Conservation (phyloP, 169 alveolate species). For the Plasmodium billcollinsi region DNA sequence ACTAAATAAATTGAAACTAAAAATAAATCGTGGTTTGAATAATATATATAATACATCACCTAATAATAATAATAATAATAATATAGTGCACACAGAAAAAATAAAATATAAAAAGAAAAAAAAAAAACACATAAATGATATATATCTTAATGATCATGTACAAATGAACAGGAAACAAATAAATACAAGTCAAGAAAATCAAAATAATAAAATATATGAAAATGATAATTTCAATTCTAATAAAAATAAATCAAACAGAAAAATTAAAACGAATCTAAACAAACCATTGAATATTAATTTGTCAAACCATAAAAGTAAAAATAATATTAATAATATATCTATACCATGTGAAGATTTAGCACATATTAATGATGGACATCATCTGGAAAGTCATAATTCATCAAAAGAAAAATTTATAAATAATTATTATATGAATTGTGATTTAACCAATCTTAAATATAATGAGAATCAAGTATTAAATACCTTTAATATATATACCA, state of each 20-base stretch:
- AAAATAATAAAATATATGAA: too few relatives aligned
- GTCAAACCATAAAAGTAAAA: too few relatives aligned
- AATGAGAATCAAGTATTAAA: constrained; percentile 27
- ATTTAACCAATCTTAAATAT: constrained; percentile 48
- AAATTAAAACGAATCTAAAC: not conserved
- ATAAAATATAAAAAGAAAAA: not conserved
- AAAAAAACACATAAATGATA: not conserved
- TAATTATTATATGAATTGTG: constrained; percentile 7
- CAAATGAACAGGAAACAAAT: not conserved
- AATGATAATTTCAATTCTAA: too few relatives aligned
- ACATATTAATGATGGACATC: not conserved
- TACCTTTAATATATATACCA: constrained; percentile 47
- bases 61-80: not conserved
- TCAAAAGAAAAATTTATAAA: not conserved
- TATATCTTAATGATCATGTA: not conserved
- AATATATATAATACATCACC: not conserved
- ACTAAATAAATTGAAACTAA: constrained; percentile 27
- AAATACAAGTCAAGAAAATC: too few relatives aligned
- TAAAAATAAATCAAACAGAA: not conserved
- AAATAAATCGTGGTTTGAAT: constrained; percentile 7
- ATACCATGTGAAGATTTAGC: not conserved
- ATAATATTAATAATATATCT: too few relatives aligned
- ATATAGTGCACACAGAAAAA: not conserved
- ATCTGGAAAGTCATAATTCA: not conserved
- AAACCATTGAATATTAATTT: too few relatives aligned